These are phyloP conservation scores for Xylaria digitata DNA, from an alignment of 2,329 filamentous ascomycete genomes.

Conservation along the genomic window DNA sequence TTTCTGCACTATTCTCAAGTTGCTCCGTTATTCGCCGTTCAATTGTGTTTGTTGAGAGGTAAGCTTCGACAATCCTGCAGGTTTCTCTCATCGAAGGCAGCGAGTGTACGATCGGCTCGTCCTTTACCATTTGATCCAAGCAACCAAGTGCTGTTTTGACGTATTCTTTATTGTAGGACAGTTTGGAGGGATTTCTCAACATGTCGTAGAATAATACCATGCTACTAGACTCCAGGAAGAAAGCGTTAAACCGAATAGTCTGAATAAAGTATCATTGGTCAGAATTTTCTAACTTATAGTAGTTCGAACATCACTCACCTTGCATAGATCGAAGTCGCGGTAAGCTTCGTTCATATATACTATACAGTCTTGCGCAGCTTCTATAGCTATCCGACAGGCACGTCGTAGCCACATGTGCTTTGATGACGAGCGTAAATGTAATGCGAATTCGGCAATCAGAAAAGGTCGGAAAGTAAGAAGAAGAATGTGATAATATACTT, in stretches of 20 bases:
- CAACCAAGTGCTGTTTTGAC: constrained; percentile 19
- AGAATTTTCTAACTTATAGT: background rate
- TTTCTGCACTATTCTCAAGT: background rate
- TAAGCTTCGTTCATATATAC: constrained; percentile 26
- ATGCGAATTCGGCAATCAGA: constrained; percentile 29
- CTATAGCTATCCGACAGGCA: constrained; percentile 21
- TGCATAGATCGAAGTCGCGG: constrained; percentile 15
- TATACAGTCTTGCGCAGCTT: constrained; percentile 28
- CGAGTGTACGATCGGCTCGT: constrained; percentile 24
- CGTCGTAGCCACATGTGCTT: constrained; percentile 27
- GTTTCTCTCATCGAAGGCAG: constrained; percentile 17
- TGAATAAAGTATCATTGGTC: background rate
- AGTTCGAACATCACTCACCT: constrained; percentile 2
- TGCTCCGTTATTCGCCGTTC: background rate
- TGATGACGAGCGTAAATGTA: constrained; percentile 13
- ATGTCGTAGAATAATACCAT: constrained; percentile 24
- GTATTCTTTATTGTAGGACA: constrained; percentile 28
- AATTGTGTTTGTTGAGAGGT: constrained; percentile 6
- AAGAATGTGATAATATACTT: constrained; percentile 31
- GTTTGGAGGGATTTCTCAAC: constrained; percentile 27
- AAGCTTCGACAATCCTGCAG: constrained; percentile 15
- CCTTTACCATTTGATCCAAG: constrained; percentile 25
- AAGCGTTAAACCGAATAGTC: constrained; percentile 22
- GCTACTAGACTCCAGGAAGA: constrained; percentile 24
- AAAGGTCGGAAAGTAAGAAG: constrained; percentile 30